Evolutionary conservation across 1,139 yeast species (phyloP), one percentile per base, ranked within the genome.

Genomic region (Candida sojae): DNA sequence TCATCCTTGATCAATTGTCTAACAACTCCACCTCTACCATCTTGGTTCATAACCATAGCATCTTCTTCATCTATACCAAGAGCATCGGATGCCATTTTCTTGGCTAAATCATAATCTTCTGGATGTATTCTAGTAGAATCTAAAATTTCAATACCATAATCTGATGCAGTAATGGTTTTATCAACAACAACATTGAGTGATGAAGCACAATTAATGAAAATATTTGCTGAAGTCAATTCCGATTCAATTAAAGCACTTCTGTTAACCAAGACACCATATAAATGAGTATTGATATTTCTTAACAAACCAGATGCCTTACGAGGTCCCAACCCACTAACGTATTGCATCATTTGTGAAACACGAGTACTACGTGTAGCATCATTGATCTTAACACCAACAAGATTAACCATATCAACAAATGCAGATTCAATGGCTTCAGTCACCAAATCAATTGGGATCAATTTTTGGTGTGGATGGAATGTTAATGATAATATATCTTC

Each of bases 101-200:
- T 83, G 2, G 98, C 98, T 58, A 93, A 77, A 52, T 89, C 96
- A 63, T 93, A 93, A 68, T 93, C 99, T 67, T 95, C 98, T 4
- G 99, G 99, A 60, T 93, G 99, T 42, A 95, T 91, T 70, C 99
- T 82, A 0, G 99, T 93, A 34, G 96, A 92, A 68, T 93, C 99
- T 55, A 93, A 76, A 45, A 88, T 75, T 60, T 93, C 98, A 38
- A 88, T 81, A 38, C 84, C 57, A 68, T 84, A 57, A 50, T 76
- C 73, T 39, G 71, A 63, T 0, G 52, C 41, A 52, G 77, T 59
- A 23, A 66, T 61, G 12, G 68, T 63, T 50, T 83, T 88, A 44
- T 79, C 82, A 66, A 84, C 84, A 1, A 96, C 93, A 53, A 93
- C 86, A 59, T 83, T 83, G 63, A 93, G 72, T 72, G 93, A 93